Base-by-base conservation (phyloP, 2,329 filamentous ascomycete species). In the Ramularia collo-cygni region DNA sequence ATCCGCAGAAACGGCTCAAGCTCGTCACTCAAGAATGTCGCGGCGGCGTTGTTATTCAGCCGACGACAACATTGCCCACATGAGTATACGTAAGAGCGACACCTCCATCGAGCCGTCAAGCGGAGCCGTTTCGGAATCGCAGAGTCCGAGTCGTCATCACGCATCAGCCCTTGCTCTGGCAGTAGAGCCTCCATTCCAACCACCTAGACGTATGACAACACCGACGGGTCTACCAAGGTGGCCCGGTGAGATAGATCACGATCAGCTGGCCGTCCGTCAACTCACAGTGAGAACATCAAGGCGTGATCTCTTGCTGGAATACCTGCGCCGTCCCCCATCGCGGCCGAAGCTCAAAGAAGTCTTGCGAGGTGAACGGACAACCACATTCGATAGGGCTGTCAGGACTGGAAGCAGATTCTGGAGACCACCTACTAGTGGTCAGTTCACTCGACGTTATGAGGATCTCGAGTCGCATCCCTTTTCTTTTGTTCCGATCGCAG, bases 351-450 rank as follows among this genome's bases (percentile, higher is more conserved):
- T 38, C 28, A 31, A n/a, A 27, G 36, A 4, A 13, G 34, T 10
- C 28, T 14, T 3, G 28, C 13, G 17, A 34, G 38, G 2, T 14
- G 16, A 33, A 19, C 8, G 31, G 6, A 16, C 16, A 19, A 19
- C 19, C 8, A 12, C 13, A 13, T 18, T 18, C 12, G 21, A 36
- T 16, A 7, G 15, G 13, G 19, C 32, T 36, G 14, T 13, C 9
- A 26, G 17, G 18, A 13, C 37, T 6, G 9, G 42, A 14, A n/a
- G 24, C 26, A 28, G 45, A 12, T 26, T 43, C 8, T 61, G 59
- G 59, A 46, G 57, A 29, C 57, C 59, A 27, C 57, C 59, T 12
- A 44, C 46, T 12, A 61, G 59, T 38, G 59, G 56, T 13, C 56
- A 61, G 38, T 37, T 32, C 3, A 54, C 53, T 7, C 40, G 42